phyloP scores from a whole-genome alignment of 2,329 filamentous ascomycete genomes.

The Dichotomopilus funicola region DNA sequence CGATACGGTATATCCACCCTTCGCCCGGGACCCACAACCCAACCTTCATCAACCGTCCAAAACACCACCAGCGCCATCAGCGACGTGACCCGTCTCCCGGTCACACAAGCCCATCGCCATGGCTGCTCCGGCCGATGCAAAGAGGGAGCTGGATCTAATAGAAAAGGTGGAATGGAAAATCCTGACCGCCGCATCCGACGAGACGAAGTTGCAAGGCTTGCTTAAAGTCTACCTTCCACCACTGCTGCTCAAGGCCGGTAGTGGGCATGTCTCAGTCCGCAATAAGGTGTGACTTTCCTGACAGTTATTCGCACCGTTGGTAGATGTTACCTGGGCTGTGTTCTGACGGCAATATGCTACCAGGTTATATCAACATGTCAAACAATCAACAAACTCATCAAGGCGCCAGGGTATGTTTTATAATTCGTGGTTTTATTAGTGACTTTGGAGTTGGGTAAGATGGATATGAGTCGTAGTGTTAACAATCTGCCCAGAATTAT shows the following conservation, averaged over 20 bases:
- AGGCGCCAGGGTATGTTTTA: constrained; percentile 40
- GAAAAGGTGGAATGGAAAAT: constrained; percentile 83
- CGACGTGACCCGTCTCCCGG: not conserved
- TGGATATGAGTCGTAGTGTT: not conserved
- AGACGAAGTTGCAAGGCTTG: constrained; percentile 71
- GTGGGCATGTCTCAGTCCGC: constrained; percentile 71
- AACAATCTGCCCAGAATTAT: constrained; percentile 48
- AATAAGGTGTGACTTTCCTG: constrained; percentile 48
- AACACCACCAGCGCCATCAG: not conserved
- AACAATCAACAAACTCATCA: constrained; percentile 49
- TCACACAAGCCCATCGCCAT: constrained; percentile 22
- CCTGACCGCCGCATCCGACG: constrained; percentile 69
- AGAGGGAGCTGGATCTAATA: constrained; percentile 73
- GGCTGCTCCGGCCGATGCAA: constrained; percentile 41
- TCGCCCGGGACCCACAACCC: too few relatives aligned
- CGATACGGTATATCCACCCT: too few relatives aligned
- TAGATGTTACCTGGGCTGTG: not conserved
- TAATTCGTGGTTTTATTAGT: too few relatives aligned
- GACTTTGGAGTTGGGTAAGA: not conserved
- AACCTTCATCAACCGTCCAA: too few relatives aligned
- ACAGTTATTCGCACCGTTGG: constrained; percentile 3
- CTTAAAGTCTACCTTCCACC: constrained; percentile 75
- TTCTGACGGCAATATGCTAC: not conserved
- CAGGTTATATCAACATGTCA: constrained; percentile 44
- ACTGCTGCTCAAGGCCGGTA: constrained; percentile 78